A percentile compares a stretch with the other conserved stretches of the same genome.
These are phyloP conservation scores for Poa pratensis DNA, from an alignment of 176 grass and related monocot genomes.

Conservation along the genomic window DNA sequence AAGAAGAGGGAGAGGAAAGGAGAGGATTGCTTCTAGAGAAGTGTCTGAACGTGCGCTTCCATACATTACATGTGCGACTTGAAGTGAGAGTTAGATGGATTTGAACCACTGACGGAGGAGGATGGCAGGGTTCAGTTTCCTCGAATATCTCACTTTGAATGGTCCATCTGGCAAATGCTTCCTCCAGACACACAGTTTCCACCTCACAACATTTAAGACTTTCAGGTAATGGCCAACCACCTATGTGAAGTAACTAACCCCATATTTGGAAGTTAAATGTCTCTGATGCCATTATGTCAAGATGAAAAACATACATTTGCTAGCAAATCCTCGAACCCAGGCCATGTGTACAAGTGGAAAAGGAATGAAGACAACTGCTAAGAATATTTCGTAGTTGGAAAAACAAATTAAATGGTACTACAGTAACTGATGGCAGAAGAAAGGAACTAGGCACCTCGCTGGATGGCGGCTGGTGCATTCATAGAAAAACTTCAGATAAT, in stretches of 20 bases:
- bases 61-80: slow-evolving; percentile 12
- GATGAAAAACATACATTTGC: neutral
- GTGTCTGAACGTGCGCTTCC: no score
- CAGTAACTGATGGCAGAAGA: neutral
- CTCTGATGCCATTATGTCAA: no score
- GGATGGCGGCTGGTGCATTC: neutral
- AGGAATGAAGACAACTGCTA: neutral
- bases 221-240: neutral
- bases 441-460: neutral
- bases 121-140: slow-evolving; percentile 7
- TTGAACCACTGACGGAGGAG: neutral
- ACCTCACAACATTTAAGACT: neutral
- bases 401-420: neutral
- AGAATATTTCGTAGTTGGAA: neutral
- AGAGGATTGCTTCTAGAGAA: no score
- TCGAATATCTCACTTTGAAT: slow-evolving; percentile 42
- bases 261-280: neutral
- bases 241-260: neutral
- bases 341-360: no score
- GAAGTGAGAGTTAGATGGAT: slow-evolving; percentile 51
- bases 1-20: no score
- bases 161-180: neutral
- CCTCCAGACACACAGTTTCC: neutral
- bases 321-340: neutral
- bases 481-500: neutral